Conservation (phyloP, 2,329 filamentous ascomycete species). For the Microsporum canis region DNA sequence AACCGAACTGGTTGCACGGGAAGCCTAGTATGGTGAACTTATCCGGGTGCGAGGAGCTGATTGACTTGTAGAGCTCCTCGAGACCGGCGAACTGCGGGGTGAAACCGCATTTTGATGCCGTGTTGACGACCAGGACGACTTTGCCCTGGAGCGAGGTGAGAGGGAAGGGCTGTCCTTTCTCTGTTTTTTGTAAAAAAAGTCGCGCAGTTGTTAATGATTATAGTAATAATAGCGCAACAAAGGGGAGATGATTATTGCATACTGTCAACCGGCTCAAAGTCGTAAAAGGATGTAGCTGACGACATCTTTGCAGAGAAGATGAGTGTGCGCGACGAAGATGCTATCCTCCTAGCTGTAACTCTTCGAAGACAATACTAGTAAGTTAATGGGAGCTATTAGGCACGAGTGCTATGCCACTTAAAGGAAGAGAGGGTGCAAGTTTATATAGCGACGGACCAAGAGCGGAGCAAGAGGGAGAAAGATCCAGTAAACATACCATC, state of each 20-base stretch:
- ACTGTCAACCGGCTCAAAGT: constrained; percentile 50
- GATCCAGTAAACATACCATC: background rate
- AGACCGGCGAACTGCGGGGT: constrained; percentile 89
- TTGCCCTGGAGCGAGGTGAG: constrained; percentile 71
- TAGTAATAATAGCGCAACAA: constrained; percentile 8
- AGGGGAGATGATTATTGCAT: constrained; percentile 20
- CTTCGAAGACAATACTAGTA: background rate
- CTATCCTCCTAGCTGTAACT: background rate
- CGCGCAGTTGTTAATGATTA: constrained; percentile 1
- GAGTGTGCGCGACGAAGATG: background rate
- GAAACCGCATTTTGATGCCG: constrained; percentile 97
- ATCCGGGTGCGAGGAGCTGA: constrained; percentile 58
- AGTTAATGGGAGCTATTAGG: background rate
- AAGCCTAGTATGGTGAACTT: constrained; percentile 86
- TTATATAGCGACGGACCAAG: background rate
- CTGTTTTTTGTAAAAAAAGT: constrained; percentile 32
- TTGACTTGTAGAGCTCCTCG: constrained; percentile 73
- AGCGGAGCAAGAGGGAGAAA: background rate
- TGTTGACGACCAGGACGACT: constrained; percentile 93
- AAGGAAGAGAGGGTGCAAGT: background rate
- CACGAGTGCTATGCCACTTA: background rate
- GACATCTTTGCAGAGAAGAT: constrained; percentile 10
- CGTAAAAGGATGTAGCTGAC: constrained; percentile 38
- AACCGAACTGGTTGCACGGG: constrained; percentile 95
- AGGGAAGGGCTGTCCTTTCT: constrained; percentile 60